Percentiles rank a stretch among this genome's conserved stretches.
phyloP scores from a whole-genome alignment of 177 flowering plant genomes.

The Vitis hybrid region DNA sequence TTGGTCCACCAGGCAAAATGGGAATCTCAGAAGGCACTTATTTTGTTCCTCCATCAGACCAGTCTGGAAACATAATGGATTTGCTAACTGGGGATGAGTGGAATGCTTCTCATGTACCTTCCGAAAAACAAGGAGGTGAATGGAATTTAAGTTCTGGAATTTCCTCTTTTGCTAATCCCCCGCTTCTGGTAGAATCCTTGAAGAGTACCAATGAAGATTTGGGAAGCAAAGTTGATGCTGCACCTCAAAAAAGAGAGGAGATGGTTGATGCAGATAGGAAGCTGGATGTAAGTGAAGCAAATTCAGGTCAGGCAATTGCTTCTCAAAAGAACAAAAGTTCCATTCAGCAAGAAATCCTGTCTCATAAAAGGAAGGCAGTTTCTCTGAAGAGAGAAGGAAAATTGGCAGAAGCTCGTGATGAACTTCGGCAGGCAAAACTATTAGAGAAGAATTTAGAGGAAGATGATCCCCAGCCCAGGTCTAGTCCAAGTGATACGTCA shows the following conservation, averaged over 20 bases:
- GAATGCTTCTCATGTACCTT: constrained; percentile 18
- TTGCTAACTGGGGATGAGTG: constrained; percentile 28
- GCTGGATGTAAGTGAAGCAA: constrained; percentile 8
- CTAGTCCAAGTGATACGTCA: constrained; percentile 20
- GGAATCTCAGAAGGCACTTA: constrained; percentile 4
- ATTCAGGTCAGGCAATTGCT: constrained; percentile 6
- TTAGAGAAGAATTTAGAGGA: constrained; percentile 58
- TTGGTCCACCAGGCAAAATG: not conserved
- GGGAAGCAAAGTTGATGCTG: constrained; percentile 8
- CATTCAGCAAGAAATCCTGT: constrained; percentile 48
- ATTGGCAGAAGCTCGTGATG: constrained; percentile 76
- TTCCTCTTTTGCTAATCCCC: constrained; percentile 7
- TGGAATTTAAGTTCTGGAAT: constrained; percentile 2
- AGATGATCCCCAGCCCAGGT: constrained; percentile 23
- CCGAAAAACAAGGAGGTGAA: constrained; percentile 7
- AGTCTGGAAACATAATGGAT: constrained; percentile 22
- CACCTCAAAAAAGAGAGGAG: constrained; percentile 13
- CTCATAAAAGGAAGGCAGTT: constrained; percentile 66
- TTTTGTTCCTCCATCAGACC: constrained; percentile 9
- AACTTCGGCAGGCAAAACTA: constrained; percentile 63
- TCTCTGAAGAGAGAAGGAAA: constrained; percentile 81
- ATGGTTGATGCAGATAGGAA: constrained; percentile 6
- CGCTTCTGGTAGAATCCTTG: not conserved
- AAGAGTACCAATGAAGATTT: constrained; percentile 10
- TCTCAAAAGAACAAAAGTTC: constrained; percentile 25